These are phyloP conservation scores for Ophiostoma pallidulum DNA, from an alignment of 2,329 filamentous ascomycete species.

Conservation along the genomic window DNA sequence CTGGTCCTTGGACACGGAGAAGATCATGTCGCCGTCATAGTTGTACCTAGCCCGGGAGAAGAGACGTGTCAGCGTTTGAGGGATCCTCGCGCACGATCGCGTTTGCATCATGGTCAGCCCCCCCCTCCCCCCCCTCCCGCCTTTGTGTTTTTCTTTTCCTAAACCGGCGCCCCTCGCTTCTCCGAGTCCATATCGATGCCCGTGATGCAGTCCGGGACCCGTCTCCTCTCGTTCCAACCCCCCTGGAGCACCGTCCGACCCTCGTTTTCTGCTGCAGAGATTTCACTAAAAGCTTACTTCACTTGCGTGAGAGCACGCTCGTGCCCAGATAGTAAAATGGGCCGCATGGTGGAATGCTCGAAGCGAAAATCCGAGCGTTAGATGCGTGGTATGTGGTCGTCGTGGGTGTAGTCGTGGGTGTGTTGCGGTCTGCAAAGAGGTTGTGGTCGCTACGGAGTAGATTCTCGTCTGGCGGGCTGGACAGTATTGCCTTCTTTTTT, in stretches of 20 bases:
- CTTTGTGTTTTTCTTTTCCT: constrained; percentile 8
- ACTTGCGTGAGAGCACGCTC: constrained; percentile 94
- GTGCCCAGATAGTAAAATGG: constrained; percentile 92
- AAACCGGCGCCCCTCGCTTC: too few species aligned
- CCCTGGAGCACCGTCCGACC: neutral
- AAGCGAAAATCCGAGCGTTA: neutral
- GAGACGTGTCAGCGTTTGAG: neutral
- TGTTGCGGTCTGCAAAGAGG: neutral
- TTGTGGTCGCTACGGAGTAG: constrained; percentile 1
- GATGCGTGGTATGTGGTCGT: neutral
- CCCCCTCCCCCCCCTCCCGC: neutral
- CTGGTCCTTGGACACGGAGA: constrained; percentile 22
- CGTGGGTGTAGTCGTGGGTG: neutral
- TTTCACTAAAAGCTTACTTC: constrained; percentile 18
- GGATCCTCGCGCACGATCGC: too few species aligned
- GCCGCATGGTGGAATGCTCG: constrained; percentile 66
- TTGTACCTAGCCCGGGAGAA: constrained; percentile 55
- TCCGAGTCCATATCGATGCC: too few species aligned
- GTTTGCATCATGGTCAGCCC: neutral
- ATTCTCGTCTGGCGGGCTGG: constrained; percentile 9
- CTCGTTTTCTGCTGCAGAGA: neutral
- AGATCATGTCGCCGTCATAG: constrained; percentile 70
- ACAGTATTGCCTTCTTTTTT: constrained; percentile 14
- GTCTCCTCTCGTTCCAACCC: neutral
- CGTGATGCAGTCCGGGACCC: too few species aligned